Percentiles rank a stretch among this genome's conserved stretches.
phyloP scores from a whole-genome alignment of 1,284 basidiomycete genomes.

The Melampsora larici-populina region DNA sequence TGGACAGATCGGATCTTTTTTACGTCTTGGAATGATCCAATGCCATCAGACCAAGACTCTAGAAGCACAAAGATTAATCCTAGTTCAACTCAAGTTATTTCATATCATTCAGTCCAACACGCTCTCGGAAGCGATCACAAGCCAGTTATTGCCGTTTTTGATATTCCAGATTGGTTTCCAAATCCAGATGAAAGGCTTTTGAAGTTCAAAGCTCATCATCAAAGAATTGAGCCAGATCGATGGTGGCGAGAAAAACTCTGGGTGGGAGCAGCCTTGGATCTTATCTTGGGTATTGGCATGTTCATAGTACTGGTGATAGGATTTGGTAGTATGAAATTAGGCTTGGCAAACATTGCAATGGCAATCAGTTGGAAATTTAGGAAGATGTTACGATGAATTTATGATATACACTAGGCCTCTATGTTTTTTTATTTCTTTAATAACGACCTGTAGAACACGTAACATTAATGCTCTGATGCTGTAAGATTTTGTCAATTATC shows the following conservation, averaged over 20 bases:
- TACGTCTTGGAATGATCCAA: slow-evolving; percentile 52
- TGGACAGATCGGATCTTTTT: slow-evolving; percentile 96
- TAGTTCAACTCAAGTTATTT: background rate
- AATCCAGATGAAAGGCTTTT: slow-evolving; percentile 48
- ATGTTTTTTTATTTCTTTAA: background rate
- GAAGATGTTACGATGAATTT: background rate
- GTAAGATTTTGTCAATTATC: no score
- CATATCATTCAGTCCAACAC: slow-evolving; percentile 27
- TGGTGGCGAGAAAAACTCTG: slow-evolving; percentile 62
- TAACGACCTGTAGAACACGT: no score
- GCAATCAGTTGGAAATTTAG: background rate
- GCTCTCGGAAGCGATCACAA: slow-evolving; percentile 50
- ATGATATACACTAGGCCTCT: background rate
- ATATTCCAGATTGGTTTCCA: slow-evolving; percentile 45
- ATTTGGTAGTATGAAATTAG: slow-evolving; percentile 61
- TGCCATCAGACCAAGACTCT: background rate
- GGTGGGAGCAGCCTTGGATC: slow-evolving; percentile 66
- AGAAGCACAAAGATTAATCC: background rate
- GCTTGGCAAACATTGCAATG: background rate
- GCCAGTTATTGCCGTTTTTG: slow-evolving; percentile 52
- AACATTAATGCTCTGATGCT: no score
- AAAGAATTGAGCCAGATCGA: slow-evolving; percentile 46
- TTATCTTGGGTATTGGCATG: slow-evolving; percentile 71
- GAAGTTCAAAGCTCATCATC: slow-evolving; percentile 55
- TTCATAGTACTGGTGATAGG: slow-evolving; percentile 68